A percentile compares a stretch with the other conserved stretches of the same genome.
phyloP scores from a whole-genome alignment of 352 stramenopile genomes.

The Phytophthora pseudosyringae region DNA sequence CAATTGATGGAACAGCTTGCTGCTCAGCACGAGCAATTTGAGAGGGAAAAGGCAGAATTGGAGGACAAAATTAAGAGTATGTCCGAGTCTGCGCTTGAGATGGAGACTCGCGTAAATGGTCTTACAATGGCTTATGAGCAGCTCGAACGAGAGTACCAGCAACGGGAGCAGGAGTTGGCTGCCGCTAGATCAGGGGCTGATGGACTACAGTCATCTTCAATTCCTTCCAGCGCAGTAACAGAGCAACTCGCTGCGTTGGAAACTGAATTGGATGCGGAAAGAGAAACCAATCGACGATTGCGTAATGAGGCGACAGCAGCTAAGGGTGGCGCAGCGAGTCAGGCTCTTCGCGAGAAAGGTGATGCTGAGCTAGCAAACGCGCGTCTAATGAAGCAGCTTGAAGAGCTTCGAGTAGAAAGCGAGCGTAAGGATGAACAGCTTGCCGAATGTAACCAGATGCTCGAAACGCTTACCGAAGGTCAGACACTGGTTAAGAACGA shows the following conservation, averaged over 20 bases:
- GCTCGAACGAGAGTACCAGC: slow-evolving; percentile 52
- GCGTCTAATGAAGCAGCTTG: slow-evolving; percentile 37
- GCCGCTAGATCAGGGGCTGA: background rate
- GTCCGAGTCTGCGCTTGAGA: slow-evolving; percentile 34
- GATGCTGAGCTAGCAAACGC: slow-evolving; percentile 33
- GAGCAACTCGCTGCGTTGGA: slow-evolving; percentile 34
- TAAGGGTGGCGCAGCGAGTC: slow-evolving; percentile 18
- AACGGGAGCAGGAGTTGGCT: slow-evolving; percentile 15
- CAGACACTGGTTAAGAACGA: slow-evolving; percentile 42
- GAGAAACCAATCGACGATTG: slow-evolving; percentile 26
- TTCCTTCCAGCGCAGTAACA: background rate
- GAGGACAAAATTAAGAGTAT: slow-evolving; percentile 38
- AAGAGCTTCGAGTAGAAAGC: slow-evolving; percentile 37
- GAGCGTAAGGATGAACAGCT: slow-evolving; percentile 43
- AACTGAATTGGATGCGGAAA: slow-evolving; percentile 47
- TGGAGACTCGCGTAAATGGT: slow-evolving; percentile 54
- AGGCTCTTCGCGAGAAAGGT: slow-evolving; percentile 25
- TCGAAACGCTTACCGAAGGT: slow-evolving; percentile 41
- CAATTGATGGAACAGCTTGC: slow-evolving; percentile 15
- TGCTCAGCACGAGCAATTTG: slow-evolving; percentile 29
- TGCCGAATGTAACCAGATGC: slow-evolving; percentile 50
- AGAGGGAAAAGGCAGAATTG: slow-evolving; percentile 46
- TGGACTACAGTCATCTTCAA: background rate
- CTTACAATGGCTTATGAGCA: slow-evolving; percentile 59
- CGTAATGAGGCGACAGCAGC: slow-evolving; percentile 31